Base-by-base conservation (phyloP, 1,284 basidiomycete species). In the Cronartium ribicola region DNA sequence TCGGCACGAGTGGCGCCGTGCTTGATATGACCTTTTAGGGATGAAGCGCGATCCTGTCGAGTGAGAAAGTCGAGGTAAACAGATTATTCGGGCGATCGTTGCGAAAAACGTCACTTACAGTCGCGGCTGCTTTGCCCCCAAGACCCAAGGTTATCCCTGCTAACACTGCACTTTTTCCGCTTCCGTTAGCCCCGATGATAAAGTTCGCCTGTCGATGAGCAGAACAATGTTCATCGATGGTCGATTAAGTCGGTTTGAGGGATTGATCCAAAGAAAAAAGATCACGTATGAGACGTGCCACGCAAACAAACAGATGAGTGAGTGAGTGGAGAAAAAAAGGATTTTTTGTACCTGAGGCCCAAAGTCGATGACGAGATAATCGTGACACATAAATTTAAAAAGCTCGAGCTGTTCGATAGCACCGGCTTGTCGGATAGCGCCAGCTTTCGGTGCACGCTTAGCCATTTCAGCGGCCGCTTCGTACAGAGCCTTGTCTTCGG, bases 121-220 rank as follows among this genome's bases (percentile, higher is more conserved):
- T 98, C 0, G 89, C 87, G 37, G 83, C 87, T 1, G 94, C 91
- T 81, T 95, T 97, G 0, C 93, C 94, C 64, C 96, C 96, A 0
- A 99, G 85, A 3, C 92, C 94, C 20, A 98, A 87, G 1, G 93
- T 93, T 77, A 99, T 88, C 2, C 90, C 96, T 7, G 95, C 94
- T 43, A 98, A 85, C 51, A 97, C 88, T 0, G 96, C 94, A 80
- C 92, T 95, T 83, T 98, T 98, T 13, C 96, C 94, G 82, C 76
- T 75, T 57, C 85, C 85, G 78, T 86, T 86, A 84, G 81, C 83
- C 85, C 96, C 96, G 74, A 97, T 95, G 77, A 99, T 90, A 80
- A 98, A 98, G 83, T 98, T 98, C 80, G 98, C 90, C 81, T 93
- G 91, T n/a, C n/a, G n/a, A n/a, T n/a, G n/a, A n/a, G n/a, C n/a